Conservation (phyloP, 2,329 filamentous ascomycete genomes). For the Cladosporium oxysporum region DNA sequence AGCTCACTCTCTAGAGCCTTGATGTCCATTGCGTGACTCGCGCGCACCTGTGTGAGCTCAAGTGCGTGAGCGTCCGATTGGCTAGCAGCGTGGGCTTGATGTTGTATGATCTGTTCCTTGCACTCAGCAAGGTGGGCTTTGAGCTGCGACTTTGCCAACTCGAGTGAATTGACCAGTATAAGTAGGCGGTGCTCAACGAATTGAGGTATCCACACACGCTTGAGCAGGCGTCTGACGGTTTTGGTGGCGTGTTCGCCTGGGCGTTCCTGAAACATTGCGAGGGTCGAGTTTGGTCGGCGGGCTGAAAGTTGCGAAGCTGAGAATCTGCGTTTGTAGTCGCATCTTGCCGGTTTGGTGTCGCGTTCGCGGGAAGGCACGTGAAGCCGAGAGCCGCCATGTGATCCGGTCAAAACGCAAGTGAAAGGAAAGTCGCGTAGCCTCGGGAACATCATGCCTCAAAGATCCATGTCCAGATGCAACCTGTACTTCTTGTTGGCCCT, state of each 20-base stretch:
- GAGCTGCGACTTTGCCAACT: constrained; percentile 1
- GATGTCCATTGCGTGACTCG: background rate
- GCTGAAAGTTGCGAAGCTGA: background rate
- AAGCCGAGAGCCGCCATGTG: background rate
- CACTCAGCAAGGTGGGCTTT: background rate
- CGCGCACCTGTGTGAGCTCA: background rate
- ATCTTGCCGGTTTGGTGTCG: background rate
- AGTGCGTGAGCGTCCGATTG: background rate
- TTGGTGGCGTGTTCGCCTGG: background rate
- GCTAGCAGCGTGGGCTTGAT: background rate
- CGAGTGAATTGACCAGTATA: background rate
- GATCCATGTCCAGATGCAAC: constrained; percentile 71
- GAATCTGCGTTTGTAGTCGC: background rate
- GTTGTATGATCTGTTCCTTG: background rate
- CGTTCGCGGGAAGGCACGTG: background rate
- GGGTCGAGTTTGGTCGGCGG: background rate
- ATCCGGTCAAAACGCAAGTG: background rate
- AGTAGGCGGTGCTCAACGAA: background rate
- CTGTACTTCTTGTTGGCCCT: constrained; percentile 92
- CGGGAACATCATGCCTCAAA: background rate
- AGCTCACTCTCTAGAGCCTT: background rate
- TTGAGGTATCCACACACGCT: background rate
- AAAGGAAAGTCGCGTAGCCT: background rate
- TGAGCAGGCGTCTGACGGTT: background rate
- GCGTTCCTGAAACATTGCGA: background rate